phyloP scores from a whole-genome alignment of 441 rosid genomes.

The Hura crepitans region DNA sequence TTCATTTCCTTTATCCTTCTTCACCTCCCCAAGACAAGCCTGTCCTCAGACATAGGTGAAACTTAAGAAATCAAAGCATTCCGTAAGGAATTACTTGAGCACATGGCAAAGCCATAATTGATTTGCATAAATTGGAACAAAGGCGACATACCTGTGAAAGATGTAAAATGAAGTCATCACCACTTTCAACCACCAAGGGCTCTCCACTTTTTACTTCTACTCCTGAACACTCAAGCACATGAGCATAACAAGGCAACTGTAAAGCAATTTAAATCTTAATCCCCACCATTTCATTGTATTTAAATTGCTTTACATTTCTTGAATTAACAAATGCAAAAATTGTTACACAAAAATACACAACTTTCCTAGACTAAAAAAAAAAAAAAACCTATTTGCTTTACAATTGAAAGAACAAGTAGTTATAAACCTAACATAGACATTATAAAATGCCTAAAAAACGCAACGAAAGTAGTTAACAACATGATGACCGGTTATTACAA shows the following conservation, averaged over 20 bases:
- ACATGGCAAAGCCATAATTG: not conserved
- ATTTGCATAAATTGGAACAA: not conserved
- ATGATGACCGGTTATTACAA: not conserved
- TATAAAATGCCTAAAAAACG: not conserved
- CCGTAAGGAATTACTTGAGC: not conserved
- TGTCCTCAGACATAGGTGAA: slow-evolving; percentile 19
- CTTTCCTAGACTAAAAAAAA: no score
- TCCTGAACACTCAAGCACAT: slow-evolving; percentile 36
- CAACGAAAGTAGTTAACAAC: not conserved
- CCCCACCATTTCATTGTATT: no score
- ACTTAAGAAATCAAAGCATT: slow-evolving; percentile 11
- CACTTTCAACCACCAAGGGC: slow-evolving; percentile 37
- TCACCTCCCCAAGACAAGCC: slow-evolving; percentile 64
- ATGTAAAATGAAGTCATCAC: slow-evolving; percentile 42
- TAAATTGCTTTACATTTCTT: no score
- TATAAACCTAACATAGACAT: not conserved
- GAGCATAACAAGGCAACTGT: not conserved
- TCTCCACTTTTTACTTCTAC: slow-evolving; percentile 65
- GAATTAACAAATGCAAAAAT: no score
- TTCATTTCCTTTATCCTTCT: slow-evolving; percentile 44
- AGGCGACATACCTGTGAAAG: slow-evolving; percentile 53
- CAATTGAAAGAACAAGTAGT: not conserved
- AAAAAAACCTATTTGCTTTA: not conserved
- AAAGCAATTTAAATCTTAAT: no score
- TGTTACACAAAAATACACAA: no score